These are phyloP conservation scores for Ustilago hordei DNA, from an alignment of 1,284 basidiomycete species.

Conservation along the genomic window DNA sequence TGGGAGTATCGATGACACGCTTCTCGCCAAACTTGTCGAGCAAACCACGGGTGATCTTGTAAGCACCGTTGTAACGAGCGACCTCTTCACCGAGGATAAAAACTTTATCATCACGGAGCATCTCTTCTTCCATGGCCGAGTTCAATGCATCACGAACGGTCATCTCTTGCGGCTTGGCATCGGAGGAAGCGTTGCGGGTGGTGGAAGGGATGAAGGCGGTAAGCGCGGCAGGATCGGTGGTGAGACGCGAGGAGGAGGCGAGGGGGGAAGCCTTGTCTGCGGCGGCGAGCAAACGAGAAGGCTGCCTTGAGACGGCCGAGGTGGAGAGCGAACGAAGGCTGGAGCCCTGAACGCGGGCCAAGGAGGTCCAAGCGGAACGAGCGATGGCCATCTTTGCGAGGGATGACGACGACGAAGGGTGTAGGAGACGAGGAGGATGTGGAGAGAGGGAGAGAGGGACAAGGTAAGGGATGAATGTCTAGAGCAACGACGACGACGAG, in stretches of 20 bases:
- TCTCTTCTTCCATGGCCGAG: conserved; percentile 99
- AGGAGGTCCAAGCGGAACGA: conserved; percentile 49
- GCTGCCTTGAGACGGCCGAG: conserved; percentile 45
- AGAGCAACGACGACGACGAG: background rate
- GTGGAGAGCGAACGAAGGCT: conserved; percentile 42
- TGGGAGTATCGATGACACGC: conserved; percentile 88
- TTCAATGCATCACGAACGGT: conserved; percentile 98
- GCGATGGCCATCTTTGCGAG: conserved; percentile 38
- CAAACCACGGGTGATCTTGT: conserved; percentile 88
- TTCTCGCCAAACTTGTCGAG: conserved; percentile 99
- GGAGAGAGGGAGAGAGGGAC: conserved; percentile 1
- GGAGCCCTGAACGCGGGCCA: conserved; percentile 41
- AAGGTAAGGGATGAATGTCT: background rate
- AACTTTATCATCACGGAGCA: conserved; percentile 93
- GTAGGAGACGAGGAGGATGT: background rate
- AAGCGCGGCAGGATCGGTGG: conserved; percentile 48
- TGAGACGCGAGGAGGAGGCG: conserved; percentile 50
- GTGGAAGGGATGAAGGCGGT: conserved; percentile 49
- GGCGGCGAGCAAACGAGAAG: conserved; percentile 33
- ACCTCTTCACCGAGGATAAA: conserved; percentile 99
- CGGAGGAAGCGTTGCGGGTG: conserved; percentile 56
- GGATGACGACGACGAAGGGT: background rate
- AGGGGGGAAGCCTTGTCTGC: conserved; percentile 30
- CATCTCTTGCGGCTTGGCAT: conserved; percentile 76
- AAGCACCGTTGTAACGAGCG: conserved; percentile 98